These are phyloP conservation scores for Annona squamosa DNA, from an alignment of 164 flowering plant species.

Conservation along the genomic window DNA sequence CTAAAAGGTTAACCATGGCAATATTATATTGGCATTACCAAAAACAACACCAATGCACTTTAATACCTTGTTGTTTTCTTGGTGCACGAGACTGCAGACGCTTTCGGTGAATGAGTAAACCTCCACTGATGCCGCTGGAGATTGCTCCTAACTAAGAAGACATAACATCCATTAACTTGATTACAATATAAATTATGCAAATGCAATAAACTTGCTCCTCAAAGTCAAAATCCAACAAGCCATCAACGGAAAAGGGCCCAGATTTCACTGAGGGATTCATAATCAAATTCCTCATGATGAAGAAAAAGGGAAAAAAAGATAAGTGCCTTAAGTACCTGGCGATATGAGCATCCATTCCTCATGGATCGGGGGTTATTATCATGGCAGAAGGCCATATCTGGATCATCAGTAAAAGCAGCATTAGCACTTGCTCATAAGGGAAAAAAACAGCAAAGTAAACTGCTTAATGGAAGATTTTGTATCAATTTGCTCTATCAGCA, in stretches of 20 bases:
- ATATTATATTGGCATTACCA: background rate
- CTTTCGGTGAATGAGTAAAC: constrained; percentile 9
- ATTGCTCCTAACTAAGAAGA: constrained; percentile 27
- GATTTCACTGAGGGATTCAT: too few relatives aligned
- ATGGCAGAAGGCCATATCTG: constrained; percentile 13
- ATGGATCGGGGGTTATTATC: constrained; percentile 13
- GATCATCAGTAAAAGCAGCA: background rate
- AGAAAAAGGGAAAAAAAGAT: background rate
- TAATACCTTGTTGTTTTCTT: constrained; percentile 13
- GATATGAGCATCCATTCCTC: constrained; percentile 12
- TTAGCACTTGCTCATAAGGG: too few relatives aligned
- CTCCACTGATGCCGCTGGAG: constrained; percentile 24
- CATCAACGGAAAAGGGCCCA: background rate
- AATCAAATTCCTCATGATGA: background rate
- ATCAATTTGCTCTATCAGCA: background rate
- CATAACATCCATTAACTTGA: background rate
- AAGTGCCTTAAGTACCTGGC: constrained; percentile 16
- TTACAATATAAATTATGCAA: background rate
- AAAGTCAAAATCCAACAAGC: background rate
- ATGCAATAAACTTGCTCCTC: background rate
- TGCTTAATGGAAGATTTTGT: background rate
- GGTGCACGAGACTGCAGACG: constrained; percentile 5
- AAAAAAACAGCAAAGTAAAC: background rate
- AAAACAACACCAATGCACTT: background rate
- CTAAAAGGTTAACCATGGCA: background rate